Conservation (phyloP, 2,329 filamentous ascomycete species). For the Aspergillus pseudoterreus region DNA sequence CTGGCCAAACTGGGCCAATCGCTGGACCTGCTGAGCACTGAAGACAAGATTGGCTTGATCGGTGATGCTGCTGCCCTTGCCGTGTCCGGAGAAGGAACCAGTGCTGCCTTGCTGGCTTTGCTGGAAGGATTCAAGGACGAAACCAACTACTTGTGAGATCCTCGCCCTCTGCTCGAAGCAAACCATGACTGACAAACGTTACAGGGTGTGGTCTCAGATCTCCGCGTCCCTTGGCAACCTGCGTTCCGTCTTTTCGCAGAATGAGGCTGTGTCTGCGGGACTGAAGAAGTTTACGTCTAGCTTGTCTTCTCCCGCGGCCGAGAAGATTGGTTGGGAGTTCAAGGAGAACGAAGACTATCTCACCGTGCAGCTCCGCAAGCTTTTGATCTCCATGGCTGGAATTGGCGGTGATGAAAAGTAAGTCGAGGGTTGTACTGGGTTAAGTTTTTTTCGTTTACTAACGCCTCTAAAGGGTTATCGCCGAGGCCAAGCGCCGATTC, state of each 20-base stretch:
- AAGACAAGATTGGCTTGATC: conserved; percentile 90
- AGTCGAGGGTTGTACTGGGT: conserved; percentile 26
- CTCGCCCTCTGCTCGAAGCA: neutral
- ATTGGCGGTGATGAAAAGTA: conserved; percentile 71
- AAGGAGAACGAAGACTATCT: conserved; percentile 75
- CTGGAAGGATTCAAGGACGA: conserved; percentile 80
- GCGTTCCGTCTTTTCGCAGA: conserved; percentile 79
- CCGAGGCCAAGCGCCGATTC: conserved; percentile 76
- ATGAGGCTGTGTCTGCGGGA: conserved; percentile 66
- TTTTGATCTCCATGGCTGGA: conserved; percentile 73
- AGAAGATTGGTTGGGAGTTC: conserved; percentile 83
- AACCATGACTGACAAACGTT: conserved; percentile 15
- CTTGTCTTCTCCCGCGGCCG: conserved; percentile 70
- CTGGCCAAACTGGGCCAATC: conserved; percentile 75
- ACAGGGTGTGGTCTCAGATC: conserved; percentile 77
- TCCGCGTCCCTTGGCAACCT: conserved; percentile 71
- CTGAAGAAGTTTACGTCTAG: conserved; percentile 76
- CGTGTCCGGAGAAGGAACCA: conserved; percentile 79
- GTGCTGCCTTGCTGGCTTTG: conserved; percentile 76
- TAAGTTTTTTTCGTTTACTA: neutral
- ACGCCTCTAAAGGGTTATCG: conserved; percentile 52
- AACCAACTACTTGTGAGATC: conserved; percentile 67
- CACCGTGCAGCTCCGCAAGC: conserved; percentile 74
- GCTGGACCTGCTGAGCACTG: conserved; percentile 69
- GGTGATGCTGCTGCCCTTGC: conserved; percentile 87